A percentile compares a stretch with the other conserved stretches of the same genome.
Conservation (phyloP, 768 basidiomycete species). For the Pholiota conissans region DNA sequence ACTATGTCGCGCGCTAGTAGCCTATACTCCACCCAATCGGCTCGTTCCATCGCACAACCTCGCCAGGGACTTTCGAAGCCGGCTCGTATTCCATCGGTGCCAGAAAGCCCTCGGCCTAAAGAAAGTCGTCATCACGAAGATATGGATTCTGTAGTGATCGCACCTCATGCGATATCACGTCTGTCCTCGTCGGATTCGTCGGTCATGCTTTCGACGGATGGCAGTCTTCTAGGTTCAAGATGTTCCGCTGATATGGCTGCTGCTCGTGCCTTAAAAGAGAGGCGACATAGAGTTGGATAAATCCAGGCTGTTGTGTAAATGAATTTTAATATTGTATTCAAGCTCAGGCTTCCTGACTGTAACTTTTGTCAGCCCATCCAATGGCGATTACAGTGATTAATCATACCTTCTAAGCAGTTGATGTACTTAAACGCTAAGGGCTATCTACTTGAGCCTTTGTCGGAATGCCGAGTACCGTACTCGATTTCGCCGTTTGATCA, state of each 20-base stretch:
- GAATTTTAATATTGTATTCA: background rate
- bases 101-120: background rate
- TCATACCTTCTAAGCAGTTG: background rate
- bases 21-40: conserved; percentile 13
- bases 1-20: conserved; percentile 12
- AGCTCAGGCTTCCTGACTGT: background rate
- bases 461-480: too few species aligned
- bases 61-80: background rate
- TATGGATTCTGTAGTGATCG: conserved; percentile 17
- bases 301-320: background rate
- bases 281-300: background rate
- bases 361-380: background rate
- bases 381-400: background rate
- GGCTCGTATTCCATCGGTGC: background rate
- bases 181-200: conserved; percentile 14
- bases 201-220: background rate
- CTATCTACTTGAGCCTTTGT: background rate
- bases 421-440: background rate
- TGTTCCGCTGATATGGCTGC: background rate
- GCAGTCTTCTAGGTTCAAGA: background rate
- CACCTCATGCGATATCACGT: conserved; percentile 13
- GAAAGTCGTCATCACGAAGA: background rate
- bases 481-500: too few species aligned
- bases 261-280: conserved; percentile 7
- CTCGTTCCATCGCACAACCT: background rate